Base-by-base conservation (phyloP, 306 rosid genomes). In the Boehmeria nivea region DNA sequence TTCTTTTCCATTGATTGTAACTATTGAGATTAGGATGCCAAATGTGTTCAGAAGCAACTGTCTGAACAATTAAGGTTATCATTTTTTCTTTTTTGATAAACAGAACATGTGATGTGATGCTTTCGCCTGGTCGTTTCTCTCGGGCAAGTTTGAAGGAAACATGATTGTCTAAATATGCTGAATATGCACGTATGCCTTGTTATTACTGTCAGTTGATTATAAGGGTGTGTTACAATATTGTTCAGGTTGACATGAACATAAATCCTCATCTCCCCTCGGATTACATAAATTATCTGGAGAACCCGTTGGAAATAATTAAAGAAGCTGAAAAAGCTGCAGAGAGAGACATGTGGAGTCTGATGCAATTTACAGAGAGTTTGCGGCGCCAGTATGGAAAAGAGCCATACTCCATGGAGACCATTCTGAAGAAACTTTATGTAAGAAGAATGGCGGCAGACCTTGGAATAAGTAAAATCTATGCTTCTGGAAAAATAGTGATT, bases 361-460 rank as follows among this genome's bases (percentile, higher is more conserved):
- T 84, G 95, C 95, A 87, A 68, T 91, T 82, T 67, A 80, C 98
- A 39, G 98, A 84, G 61, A 84, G 66, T 75, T 72, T 91, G 49
- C 91, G 89, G 37, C 52, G 85, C 60, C 96, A 91, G 50, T 78
- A 84, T 44, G 98, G 98, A 64, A 91, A 91, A 65, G 98, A 91
- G 69, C 98, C 98, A 57, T 66, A 48, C 61, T 76, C 96, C 50
- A 80, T 87, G 98, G 96, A 80, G 83, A 64, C 83, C 68, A 67
- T 91, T 14, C 64, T 87, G 60, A 78, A 82, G 76, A 87, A 84
- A 74, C 91, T 91, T 43, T 91, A 91, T 38, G 82, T 87, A 71
- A 76, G 81, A 65, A 91, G 96, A 81, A 91, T 91, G 98, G 88
- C 98, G 1, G 98, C 95, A 19, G 98, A 91, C 78, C 69, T 91